Percentiles rank a stretch among this genome's conserved stretches.
phyloP scores from a whole-genome alignment of 345 rosid genomes.

The Salix koriyanagi region DNA sequence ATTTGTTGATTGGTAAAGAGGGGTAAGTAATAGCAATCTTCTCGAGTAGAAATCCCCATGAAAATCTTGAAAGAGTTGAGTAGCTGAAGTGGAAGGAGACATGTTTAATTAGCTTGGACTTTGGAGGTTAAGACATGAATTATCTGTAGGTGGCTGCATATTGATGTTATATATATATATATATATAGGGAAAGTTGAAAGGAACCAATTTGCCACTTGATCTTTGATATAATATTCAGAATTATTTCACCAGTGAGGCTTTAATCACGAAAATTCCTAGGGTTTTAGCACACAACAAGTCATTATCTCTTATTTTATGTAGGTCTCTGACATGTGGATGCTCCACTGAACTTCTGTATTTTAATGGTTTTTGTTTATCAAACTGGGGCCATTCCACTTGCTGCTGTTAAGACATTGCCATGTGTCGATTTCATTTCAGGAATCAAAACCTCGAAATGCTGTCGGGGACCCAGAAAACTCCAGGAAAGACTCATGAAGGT shows the following conservation, averaged over 20 bases:
- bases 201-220: slow-evolving; percentile 11
- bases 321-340: slow-evolving; percentile 26
- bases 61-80: slow-evolving; percentile 24
- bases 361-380: slow-evolving; percentile 31
- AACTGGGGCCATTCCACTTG: slow-evolving; percentile 31
- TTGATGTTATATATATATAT: slow-evolving; percentile 9
- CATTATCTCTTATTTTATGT: slow-evolving; percentile 4
- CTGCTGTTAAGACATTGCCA: slow-evolving; percentile 9
- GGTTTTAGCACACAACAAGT: background rate
- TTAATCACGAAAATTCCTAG: slow-evolving; percentile 24
- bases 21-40: slow-evolving; percentile 37
- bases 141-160: slow-evolving; percentile 20
- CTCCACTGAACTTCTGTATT: slow-evolving; percentile 45
- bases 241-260: slow-evolving; percentile 6
- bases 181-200: slow-evolving; percentile 19
- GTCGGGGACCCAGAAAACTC: slow-evolving; percentile 21
- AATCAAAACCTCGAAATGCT: slow-evolving; percentile 18
- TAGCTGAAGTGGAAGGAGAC: slow-evolving; percentile 30
- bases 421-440: slow-evolving; percentile 6
- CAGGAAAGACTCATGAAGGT: slow-evolving; percentile 23
- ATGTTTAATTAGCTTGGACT: background rate
- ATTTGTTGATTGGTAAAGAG: slow-evolving; percentile 17
- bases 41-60: slow-evolving; percentile 42
- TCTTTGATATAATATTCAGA: background rate
- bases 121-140: background rate